Conservation (phyloP, 306 rosid species). For the Cicer pinnatifidum region DNA sequence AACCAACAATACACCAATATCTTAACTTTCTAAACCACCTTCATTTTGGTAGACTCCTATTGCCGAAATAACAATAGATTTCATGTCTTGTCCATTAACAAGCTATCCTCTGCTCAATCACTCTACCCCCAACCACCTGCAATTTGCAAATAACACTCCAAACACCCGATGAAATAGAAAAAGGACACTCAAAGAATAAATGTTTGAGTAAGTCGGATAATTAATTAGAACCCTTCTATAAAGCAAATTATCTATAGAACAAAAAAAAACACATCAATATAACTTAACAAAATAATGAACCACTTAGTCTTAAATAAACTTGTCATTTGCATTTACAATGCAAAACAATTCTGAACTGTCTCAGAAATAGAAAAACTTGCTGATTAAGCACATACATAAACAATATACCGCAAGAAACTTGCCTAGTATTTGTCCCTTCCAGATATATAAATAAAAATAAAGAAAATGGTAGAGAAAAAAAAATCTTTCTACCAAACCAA, state of each 20-base stretch:
- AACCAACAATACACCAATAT: no score
- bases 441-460: conserved; percentile 28
- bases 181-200: no score
- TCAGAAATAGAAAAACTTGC: conserved; percentile 33
- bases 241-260: background rate
- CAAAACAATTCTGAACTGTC: conserved; percentile 34
- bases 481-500: conserved; percentile 24
- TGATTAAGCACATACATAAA: conserved; percentile 41
- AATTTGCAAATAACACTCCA: no score
- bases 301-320: background rate
- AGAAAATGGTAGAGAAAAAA: conserved; percentile 21
- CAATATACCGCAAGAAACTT: conserved; percentile 45
- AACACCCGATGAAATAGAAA: no score
- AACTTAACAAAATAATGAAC: background rate
- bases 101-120: no score
- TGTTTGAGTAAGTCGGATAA: no score
- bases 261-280: background rate
- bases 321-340: conserved; percentile 50
- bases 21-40: no score
- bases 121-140: no score
- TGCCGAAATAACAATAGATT: no score
- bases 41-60: no score
- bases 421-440: conserved; percentile 35
- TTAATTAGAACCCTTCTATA: no score
- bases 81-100: no score